phyloP scores from a whole-genome alignment of 176 grass and related monocot species.

The Oryza glaberrima region DNA sequence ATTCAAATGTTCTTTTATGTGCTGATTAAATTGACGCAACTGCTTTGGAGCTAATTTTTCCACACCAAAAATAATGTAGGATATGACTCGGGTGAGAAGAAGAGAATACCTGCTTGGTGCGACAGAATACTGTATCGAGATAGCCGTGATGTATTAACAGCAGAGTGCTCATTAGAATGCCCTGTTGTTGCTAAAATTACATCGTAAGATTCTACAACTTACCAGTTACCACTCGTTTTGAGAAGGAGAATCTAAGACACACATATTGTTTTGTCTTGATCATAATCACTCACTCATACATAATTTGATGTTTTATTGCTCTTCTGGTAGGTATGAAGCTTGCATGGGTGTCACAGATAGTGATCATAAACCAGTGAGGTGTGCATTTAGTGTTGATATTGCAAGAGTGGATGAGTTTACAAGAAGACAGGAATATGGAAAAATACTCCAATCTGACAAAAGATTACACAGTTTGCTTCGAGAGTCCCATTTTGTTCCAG shows the following conservation, averaged over 20 bases:
- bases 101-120: slow-evolving; percentile 97
- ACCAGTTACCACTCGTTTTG: background rate
- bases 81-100: slow-evolving; percentile 97
- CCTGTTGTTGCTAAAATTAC: slow-evolving; percentile 86
- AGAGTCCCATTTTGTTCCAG: slow-evolving; percentile 65
- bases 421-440: slow-evolving; percentile 75
- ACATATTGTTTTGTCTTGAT: slow-evolving; percentile 3
- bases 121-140: slow-evolving; percentile 98
- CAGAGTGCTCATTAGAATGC: slow-evolving; percentile 82
- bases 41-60: slow-evolving; percentile 37
- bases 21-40: background rate
- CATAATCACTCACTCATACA: slow-evolving; percentile 25
- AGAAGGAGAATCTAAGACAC: background rate
- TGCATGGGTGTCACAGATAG: slow-evolving; percentile 94
- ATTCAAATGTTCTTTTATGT: background rate
- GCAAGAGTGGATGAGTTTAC: slow-evolving; percentile 70
- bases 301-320: slow-evolving; percentile 13
- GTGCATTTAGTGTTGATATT: slow-evolving; percentile 88
- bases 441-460: slow-evolving; percentile 68
- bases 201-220: slow-evolving; percentile 60
- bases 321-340: slow-evolving; percentile 74
- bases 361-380: slow-evolving; percentile 98
- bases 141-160: slow-evolving; percentile 62
- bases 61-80: slow-evolving; percentile 57
- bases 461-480: slow-evolving; percentile 54